These are phyloP conservation scores for Sinapis alba DNA, from an alignment of 441 rosid genomes.

Conservation along the genomic window DNA sequence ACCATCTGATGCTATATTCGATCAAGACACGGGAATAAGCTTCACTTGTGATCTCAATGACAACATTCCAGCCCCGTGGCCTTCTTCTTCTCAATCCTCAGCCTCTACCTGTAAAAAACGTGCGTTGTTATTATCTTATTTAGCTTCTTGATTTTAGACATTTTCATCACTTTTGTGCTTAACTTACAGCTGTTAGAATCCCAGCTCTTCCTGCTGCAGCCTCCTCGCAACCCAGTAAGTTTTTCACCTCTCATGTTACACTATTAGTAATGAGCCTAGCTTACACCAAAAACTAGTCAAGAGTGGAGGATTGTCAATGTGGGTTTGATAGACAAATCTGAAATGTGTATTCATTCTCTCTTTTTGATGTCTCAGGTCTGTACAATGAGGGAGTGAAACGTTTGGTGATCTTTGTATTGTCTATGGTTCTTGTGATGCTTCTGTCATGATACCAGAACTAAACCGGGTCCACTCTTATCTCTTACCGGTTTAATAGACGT, in stretches of 20 bases:
- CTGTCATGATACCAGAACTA: constrained; percentile 16
- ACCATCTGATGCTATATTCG: constrained; percentile 93
- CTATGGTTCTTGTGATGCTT: constrained; percentile 26
- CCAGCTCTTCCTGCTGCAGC: constrained; percentile 97
- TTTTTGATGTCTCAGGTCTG: constrained; percentile 50
- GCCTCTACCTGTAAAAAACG: constrained; percentile 81
- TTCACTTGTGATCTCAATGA: constrained; percentile 96
- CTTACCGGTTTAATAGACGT: constrained; percentile 30
- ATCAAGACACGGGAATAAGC: constrained; percentile 73
- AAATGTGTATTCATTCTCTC: background rate
- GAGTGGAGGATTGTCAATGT: background rate
- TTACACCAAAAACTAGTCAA: background rate
- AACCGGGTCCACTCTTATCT: constrained; percentile 19
- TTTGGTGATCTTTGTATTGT: constrained; percentile 37
- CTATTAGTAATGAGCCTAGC: background rate
- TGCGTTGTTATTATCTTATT: constrained; percentile 30
- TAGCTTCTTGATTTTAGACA: background rate
- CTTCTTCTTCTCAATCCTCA: constrained; percentile 53
- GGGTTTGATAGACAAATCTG: background rate
- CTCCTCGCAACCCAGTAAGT: constrained; percentile 68
- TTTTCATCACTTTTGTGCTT: background rate
- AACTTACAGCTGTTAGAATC: constrained; percentile 65
- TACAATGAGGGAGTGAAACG: constrained; percentile 40
- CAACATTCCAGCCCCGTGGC: constrained; percentile 98
- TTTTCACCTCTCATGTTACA: background rate